These are phyloP conservation scores for Geosiphon pyriformis DNA, from an alignment of 192 early-diverging fungal genomes.

Conservation along the genomic window DNA sequence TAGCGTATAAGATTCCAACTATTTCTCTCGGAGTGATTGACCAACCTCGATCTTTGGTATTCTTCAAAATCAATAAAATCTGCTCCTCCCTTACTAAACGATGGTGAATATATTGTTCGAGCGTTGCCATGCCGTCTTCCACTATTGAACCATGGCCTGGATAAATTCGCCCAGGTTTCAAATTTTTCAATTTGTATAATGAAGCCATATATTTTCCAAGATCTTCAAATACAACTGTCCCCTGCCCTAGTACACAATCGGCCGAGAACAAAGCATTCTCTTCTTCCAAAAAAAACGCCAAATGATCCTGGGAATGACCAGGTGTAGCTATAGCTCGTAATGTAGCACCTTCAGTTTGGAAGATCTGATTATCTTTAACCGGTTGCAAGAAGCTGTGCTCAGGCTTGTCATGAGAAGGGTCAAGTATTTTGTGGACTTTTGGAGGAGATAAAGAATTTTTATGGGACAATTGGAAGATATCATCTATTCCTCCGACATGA, in stretches of 20 bases:
- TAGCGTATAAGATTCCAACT: constrained; percentile 47
- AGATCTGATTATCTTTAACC: constrained; percentile 52
- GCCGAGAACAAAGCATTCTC: constrained; percentile 70
- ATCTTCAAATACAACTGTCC: constrained; percentile 74
- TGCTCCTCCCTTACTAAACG: constrained; percentile 70
- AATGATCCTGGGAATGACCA: constrained; percentile 79
- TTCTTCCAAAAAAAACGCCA: constrained; percentile 60
- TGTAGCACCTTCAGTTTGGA: constrained; percentile 57
- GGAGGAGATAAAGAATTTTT: constrained; percentile 26
- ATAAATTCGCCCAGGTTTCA: constrained; percentile 28
- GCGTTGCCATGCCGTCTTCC: constrained; percentile 52
- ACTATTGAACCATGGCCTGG: constrained; percentile 80
- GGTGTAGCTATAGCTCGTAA: constrained; percentile 67
- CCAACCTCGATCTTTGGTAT: neutral
- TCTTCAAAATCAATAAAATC: constrained; percentile 49
- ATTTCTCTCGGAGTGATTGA: constrained; percentile 45
- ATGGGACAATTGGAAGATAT: constrained; percentile 29
- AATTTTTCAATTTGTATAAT: constrained; percentile 44
- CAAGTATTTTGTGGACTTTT: constrained; percentile 22
- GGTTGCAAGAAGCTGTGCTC: constrained; percentile 29
- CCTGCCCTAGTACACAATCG: constrained; percentile 81
- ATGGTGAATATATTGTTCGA: constrained; percentile 75
- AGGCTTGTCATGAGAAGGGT: constrained; percentile 29
- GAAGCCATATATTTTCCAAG: constrained; percentile 64
- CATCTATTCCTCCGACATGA: constrained; percentile 66